Evolutionary conservation across 2,329 filamentous ascomycete genomes (phyloP).

Genomic region (Colletotrichum sp.): DNA sequence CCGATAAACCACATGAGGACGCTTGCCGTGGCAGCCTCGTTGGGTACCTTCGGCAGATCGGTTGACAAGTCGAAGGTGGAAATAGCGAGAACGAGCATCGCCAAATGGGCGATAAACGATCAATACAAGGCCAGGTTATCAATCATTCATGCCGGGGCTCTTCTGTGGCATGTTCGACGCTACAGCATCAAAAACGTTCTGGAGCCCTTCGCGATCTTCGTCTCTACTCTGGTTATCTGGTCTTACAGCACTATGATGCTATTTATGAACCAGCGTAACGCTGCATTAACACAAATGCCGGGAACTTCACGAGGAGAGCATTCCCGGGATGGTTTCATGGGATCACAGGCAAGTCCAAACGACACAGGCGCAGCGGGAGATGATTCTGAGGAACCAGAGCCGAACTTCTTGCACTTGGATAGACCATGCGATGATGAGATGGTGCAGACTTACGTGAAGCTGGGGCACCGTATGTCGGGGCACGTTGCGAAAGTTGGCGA

Average conservation of each 20-base stretch:
- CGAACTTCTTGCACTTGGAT: slow-evolving; percentile 56
- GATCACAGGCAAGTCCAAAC: neutral
- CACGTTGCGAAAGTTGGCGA: slow-evolving; percentile 59
- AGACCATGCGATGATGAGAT: slow-evolving; percentile 63
- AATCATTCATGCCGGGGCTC: slow-evolving; percentile 46
- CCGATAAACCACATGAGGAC: slow-evolving; percentile 51
- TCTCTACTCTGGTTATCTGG: slow-evolving; percentile 44
- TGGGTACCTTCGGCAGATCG: neutral
- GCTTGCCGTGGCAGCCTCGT: slow-evolving; percentile 29
- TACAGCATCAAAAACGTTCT: slow-evolving; percentile 45
- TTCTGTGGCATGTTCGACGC: slow-evolving; percentile 51
- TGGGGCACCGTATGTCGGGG: slow-evolving; percentile 51
- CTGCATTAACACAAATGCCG: neutral
- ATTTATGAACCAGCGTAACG: neutral
- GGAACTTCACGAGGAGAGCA: neutral
- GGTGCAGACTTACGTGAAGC: slow-evolving; percentile 59
- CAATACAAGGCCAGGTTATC: slow-evolving; percentile 50
- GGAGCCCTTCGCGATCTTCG: slow-evolving; percentile 41
- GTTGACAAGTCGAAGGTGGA: neutral
- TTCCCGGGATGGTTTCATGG: neutral
- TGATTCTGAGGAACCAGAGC: slow-evolving; percentile 18
- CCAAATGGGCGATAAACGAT: slow-evolving; percentile 27
- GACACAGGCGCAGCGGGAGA: neutral
- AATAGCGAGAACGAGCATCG: neutral
- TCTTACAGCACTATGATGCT: slow-evolving; percentile 34